Percentiles rank a stretch among this genome's conserved stretches.
Conservation (phyloP, 2,329 filamentous ascomycete species). For the Microdochium trichocladiopsis region DNA sequence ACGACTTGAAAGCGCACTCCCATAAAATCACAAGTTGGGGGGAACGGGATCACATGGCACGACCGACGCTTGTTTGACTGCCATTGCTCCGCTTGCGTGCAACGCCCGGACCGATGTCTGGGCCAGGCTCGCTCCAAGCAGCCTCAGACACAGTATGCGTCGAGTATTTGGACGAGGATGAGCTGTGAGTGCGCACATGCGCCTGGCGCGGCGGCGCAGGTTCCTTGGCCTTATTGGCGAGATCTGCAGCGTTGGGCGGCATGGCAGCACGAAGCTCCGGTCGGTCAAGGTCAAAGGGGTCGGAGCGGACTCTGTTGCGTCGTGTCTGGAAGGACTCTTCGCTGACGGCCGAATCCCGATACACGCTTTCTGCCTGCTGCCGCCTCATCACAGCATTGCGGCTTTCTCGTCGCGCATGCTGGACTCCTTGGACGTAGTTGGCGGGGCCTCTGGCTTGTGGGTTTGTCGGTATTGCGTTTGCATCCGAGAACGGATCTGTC, state of each 20-base stretch:
- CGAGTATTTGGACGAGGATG: slow-evolving; percentile 17
- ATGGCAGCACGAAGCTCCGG: slow-evolving; percentile 33
- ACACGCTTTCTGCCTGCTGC: slow-evolving; percentile 26
- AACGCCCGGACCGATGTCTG: not conserved
- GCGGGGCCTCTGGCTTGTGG: slow-evolving; percentile 18
- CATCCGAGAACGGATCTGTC: slow-evolving; percentile 42
- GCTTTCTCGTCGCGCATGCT: slow-evolving; percentile 30
- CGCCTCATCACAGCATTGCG: not conserved
- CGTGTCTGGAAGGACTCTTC: slow-evolving; percentile 32
- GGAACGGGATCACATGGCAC: not conserved
- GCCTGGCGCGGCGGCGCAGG: slow-evolving; percentile 20
- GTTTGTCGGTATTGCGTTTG: slow-evolving; percentile 24
- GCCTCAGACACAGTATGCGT: not conserved
- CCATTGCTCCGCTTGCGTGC: not conserved
- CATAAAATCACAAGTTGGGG: not conserved
- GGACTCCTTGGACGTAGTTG: slow-evolving; percentile 36
- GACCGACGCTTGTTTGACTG: not conserved
- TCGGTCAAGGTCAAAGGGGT: slow-evolving; percentile 58
- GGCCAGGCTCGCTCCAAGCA: not conserved
- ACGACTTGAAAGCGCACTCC: not conserved
- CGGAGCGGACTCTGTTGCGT: slow-evolving; percentile 53
- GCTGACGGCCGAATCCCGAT: slow-evolving; percentile 36
- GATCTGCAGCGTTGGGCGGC: slow-evolving; percentile 18
- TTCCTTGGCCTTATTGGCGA: slow-evolving; percentile 10
- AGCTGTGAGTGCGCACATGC: slow-evolving; percentile 29